phyloP scores from a whole-genome alignment of 768 basidiomycete genomes.

The Russula emetica region DNA sequence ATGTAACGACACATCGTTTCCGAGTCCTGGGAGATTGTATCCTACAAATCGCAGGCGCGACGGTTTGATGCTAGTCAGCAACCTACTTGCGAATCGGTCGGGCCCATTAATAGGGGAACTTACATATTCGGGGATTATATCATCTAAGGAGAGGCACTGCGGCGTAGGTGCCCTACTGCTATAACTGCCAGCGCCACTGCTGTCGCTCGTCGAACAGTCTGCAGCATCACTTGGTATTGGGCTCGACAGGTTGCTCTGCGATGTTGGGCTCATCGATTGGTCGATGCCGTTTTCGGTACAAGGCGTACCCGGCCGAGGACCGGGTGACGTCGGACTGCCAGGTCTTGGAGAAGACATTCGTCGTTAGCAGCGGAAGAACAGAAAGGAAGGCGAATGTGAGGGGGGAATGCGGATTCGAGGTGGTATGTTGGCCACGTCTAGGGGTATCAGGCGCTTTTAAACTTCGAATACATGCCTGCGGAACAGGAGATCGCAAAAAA shows the following conservation, averaged over 20 bases:
- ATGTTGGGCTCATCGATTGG: background rate
- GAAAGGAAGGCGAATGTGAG: background rate
- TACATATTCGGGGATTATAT: background rate
- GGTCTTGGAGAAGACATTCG: background rate
- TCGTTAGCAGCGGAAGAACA: background rate
- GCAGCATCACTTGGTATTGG: background rate
- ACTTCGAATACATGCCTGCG: background rate
- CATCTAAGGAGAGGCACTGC: background rate
- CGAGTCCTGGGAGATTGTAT: background rate
- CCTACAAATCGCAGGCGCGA: background rate
- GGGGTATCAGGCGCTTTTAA: background rate
- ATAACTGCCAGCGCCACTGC: background rate
- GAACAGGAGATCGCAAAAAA: background rate
- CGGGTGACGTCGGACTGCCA: background rate
- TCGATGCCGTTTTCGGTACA: background rate
- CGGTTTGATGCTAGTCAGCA: background rate
- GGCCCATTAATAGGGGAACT: background rate
- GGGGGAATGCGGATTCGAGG: background rate
- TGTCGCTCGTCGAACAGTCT: conserved; percentile 3
- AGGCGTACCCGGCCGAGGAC: background rate
- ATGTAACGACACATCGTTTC: conserved; percentile 3
- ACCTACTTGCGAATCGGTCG: background rate
- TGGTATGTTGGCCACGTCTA: background rate
- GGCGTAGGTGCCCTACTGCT: conserved; percentile 12
- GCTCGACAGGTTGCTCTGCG: background rate